Evolutionary conservation across 2,329 filamentous ascomycete genomes (phyloP).

Genomic region (Paraphaeosphaeria minitans): DNA sequence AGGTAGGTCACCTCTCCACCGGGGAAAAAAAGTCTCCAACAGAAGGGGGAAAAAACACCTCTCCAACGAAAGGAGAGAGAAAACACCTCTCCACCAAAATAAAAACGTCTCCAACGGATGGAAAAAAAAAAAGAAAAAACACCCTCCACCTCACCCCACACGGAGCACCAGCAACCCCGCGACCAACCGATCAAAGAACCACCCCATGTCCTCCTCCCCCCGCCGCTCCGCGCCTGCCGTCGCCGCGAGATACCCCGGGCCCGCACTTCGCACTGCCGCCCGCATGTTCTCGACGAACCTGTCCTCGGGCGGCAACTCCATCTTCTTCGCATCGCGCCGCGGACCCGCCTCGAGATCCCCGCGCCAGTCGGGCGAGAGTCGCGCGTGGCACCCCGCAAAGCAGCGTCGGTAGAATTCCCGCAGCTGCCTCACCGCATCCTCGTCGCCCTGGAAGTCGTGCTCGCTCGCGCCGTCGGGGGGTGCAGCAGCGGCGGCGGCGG

Average conservation of each 20-base stretch:
- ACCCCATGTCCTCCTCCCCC: constrained; percentile 42
- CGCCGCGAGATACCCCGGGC: constrained; percentile 28
- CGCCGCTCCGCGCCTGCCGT: constrained; percentile 26
- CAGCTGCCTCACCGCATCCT: constrained; percentile 35
- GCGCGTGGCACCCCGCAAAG: constrained; percentile 40
- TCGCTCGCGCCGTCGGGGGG: no score
- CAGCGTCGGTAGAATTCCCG: constrained; percentile 42
- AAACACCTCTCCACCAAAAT: no score
- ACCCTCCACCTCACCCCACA: not conserved
- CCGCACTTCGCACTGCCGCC: constrained; percentile 25
- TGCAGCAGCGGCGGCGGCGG: no score
- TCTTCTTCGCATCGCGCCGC: not conserved
- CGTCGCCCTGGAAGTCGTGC: constrained; percentile 20
- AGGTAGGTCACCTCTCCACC: no score
- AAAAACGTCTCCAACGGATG: no score
- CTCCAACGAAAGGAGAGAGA: no score
- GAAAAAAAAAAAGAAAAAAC: no score
- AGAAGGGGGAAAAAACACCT: no score
- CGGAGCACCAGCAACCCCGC: constrained; percentile 38
- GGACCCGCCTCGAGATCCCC: constrained; percentile 24
- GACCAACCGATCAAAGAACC: constrained; percentile 46
- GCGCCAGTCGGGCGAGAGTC: constrained; percentile 35
- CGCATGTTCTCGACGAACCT: constrained; percentile 39
- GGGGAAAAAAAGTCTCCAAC: no score
- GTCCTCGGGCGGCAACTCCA: constrained; percentile 20